These are phyloP conservation scores for Podaxis sp. DNA, from an alignment of 768 basidiomycete genomes.

Conservation along the genomic window DNA sequence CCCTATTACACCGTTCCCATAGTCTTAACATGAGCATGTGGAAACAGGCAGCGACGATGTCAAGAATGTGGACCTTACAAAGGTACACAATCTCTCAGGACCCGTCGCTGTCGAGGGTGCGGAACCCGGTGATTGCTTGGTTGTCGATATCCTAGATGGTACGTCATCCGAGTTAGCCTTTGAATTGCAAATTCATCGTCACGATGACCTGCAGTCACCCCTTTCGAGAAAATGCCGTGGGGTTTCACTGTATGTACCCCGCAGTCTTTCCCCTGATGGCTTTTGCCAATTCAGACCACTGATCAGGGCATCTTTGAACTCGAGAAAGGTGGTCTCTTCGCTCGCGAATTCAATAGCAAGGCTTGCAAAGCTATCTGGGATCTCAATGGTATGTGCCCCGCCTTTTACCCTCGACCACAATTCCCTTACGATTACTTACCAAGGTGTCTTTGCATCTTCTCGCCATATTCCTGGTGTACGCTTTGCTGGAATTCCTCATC, in stretches of 20 bases:
- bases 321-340: constrained; percentile 71
- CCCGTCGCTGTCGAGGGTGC: constrained; percentile 75
- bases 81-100: constrained; percentile 75
- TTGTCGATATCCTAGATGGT: constrained; percentile 82
- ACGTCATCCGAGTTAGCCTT: constrained; percentile 12
- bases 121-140: constrained; percentile 76
- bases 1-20: not conserved
- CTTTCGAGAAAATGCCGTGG: constrained; percentile 80
- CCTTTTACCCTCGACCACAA: not conserved
- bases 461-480: constrained; percentile 79
- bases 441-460: constrained; percentile 70
- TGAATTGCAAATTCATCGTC: not conserved
- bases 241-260: constrained; percentile 59
- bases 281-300: not conserved
- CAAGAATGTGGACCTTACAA: constrained; percentile 60
- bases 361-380: constrained; percentile 85
- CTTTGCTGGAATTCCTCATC: constrained; percentile 77
- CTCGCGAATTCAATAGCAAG: constrained; percentile 65
- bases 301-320: constrained; percentile 71
- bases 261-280: not conserved
- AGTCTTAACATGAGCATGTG: not conserved
- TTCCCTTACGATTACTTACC: not conserved
- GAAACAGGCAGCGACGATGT: constrained; percentile 63
- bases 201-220: constrained; percentile 42
- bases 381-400: constrained; percentile 49